Percentiles rank a stretch among this genome's conserved stretches.
These are phyloP conservation scores for Panellus pusillus DNA, from an alignment of 768 basidiomycete species.

Conservation along the genomic window DNA sequence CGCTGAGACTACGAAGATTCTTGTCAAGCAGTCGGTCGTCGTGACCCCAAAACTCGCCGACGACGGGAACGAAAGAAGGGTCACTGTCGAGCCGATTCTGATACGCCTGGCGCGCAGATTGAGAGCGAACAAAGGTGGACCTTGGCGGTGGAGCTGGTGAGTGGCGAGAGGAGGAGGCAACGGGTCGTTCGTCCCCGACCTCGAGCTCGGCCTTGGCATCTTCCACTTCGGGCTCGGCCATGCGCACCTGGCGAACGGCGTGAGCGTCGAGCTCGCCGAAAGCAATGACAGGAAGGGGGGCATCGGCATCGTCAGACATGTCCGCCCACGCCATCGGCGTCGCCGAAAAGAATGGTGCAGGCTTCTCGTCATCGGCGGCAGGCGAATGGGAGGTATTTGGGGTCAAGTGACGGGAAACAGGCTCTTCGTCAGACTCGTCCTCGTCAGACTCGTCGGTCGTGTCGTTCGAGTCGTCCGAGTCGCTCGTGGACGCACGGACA, in stretches of 20 bases:
- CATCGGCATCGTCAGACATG: conserved; percentile 75
- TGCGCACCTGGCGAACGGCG: conserved; percentile 26
- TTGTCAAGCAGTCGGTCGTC: conserved; percentile 88
- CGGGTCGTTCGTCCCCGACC: conserved; percentile 30
- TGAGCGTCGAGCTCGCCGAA: conserved; percentile 64
- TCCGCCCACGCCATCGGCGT: conserved; percentile 70
- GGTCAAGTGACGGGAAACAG: conserved; percentile 59
- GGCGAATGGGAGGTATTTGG: conserved; percentile 69
- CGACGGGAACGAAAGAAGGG: conserved; percentile 86
- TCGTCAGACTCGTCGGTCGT: conserved; percentile 53
- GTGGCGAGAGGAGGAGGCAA: conserved; percentile 41
- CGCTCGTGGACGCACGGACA: conserved; percentile 66
- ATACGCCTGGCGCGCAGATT: conserved; percentile 81
- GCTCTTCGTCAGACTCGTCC: conserved; percentile 68
- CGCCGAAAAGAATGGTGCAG: conserved; percentile 50
- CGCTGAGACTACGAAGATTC: conserved; percentile 76
- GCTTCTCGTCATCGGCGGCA: conserved; percentile 44
- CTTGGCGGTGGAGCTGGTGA: conserved; percentile 22
- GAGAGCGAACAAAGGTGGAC: conserved; percentile 44
- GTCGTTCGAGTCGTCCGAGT: conserved; percentile 66
- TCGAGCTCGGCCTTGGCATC: conserved; percentile 24
- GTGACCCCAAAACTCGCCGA: conserved; percentile 94
- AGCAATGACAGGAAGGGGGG: conserved; percentile 76
- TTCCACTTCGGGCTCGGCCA: neutral
- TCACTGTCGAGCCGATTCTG: conserved; percentile 79